A percentile compares a stretch with the other conserved stretches of the same genome.
These are phyloP conservation scores for Saccharomyces hybrid DNA, from an alignment of 1,139 yeast genomes.

Conservation along the genomic window DNA sequence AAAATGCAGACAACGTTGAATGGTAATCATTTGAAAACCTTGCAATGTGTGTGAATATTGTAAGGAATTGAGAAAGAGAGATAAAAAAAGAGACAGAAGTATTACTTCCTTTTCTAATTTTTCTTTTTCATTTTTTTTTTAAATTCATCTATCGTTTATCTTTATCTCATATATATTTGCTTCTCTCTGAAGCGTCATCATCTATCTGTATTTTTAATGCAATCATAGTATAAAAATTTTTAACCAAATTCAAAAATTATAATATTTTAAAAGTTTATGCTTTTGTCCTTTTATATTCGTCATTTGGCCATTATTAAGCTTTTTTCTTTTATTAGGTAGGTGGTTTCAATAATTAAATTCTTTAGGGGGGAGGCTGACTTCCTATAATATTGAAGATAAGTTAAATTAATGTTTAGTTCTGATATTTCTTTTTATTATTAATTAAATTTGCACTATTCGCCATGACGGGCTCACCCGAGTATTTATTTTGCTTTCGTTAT, in stretches of 20 bases:
- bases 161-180: conserved; percentile 1
- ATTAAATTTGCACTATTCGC: neutral
- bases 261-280: neutral
- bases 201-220: conserved; percentile 1
- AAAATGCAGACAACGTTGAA: conserved; percentile 41
- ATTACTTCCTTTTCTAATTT: neutral
- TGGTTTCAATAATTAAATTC: too few species aligned
- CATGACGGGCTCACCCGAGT: neutral
- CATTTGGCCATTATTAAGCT: neutral
- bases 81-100: neutral
- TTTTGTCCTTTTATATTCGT: neutral
- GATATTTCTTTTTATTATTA: neutral
- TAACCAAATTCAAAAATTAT: neutral
- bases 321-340: neutral
- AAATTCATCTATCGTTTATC: conserved; percentile 1
- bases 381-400: too few species aligned
- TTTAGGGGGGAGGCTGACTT: neutral
- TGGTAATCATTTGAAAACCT: conserved; percentile 25
- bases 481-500: neutral
- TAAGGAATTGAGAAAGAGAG: neutral
- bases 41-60: neutral
- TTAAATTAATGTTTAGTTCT: too few species aligned
- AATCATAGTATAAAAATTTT: neutral
- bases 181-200: conserved; percentile 1
- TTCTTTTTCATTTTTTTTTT: neutral